Evolutionary conservation across 495 filamentous ascomycete genomes (phyloP), one percentile per base, ranked within the genome.

Genomic region (Halenospora varia): DNA sequence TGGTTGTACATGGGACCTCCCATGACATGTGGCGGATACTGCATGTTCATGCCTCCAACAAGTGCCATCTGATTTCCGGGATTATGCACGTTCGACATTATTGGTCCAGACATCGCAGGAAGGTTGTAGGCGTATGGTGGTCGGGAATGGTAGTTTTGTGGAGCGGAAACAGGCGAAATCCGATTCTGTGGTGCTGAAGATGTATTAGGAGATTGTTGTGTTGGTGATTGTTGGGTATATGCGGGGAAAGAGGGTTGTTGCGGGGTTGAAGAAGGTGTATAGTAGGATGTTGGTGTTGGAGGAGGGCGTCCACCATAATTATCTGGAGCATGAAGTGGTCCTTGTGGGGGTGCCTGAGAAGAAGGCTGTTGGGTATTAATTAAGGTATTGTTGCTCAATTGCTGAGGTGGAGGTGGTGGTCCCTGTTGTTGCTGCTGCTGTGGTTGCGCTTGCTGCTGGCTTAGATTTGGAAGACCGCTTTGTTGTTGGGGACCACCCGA

Each of bases 71-170:
- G 85, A 1, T 78, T 76, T 25, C 82, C 82, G 1, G 92, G 92
- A 48, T 75, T 84, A 63, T 90, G 85, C 25, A 90, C 74, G 55
- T 82, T 82, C 42, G 88, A 86, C 75, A 92, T 81, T 11, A 96
- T 84, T 0, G 90, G 84, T 0, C 87, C 88, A 6, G 74, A 72
- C 77, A 87, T 80, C 39, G 73, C 81, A 23, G 82, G 82, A 0
- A 83, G 71, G 23, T 73, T 75, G 61, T 86, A 87, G 2, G 73
- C 76, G 10, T 76, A 70, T 66, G 81, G 82, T 3, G 81, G 76
- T 55, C 81, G 77, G 3, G 75, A 75, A 17, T 70, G 70, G 39
- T 35, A 70, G 70, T 17, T 52, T 57, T 70, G 71, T 25, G 71
- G 66, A 42, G 71, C 68, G 48, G 77, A 81, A 50, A 72, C 71